Percentiles rank a stretch among this genome's conserved stretches.
These are phyloP conservation scores for Bauhinia variegata DNA, from an alignment of 306 rosid species.

Conservation along the genomic window DNA sequence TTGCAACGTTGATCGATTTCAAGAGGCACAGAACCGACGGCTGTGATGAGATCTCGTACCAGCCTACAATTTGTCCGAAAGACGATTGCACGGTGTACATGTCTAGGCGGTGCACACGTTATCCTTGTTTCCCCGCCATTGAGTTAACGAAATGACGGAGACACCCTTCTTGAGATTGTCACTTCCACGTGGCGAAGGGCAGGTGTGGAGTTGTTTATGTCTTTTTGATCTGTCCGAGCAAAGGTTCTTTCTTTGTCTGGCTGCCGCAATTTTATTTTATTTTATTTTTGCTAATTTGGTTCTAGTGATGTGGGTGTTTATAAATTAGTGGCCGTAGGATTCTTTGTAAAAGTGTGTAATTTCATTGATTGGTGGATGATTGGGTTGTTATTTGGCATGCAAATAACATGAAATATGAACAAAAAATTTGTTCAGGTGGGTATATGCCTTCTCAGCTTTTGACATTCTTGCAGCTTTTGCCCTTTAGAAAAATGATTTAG, in stretches of 20 bases:
- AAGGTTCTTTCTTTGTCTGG: not conserved
- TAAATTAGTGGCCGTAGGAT: conserved; percentile 13
- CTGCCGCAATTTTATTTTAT: not conserved
- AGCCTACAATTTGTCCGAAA: conserved; percentile 82
- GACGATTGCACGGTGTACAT: conserved; percentile 81
- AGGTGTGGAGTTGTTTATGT: too few relatives aligned
- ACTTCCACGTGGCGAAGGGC: not conserved
- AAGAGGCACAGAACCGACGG: conserved; percentile 76
- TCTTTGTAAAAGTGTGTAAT: conserved; percentile 35
- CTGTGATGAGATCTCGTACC: conserved; percentile 76
- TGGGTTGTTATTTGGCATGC: conserved; percentile 45
- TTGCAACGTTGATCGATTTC: conserved; percentile 73
- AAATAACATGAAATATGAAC: conserved; percentile 22
- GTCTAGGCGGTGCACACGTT: conserved; percentile 53
- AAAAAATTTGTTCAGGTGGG: conserved; percentile 13
- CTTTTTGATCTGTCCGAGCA: not conserved
- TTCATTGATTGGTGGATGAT: conserved; percentile 47
- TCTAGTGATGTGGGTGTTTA: conserved; percentile 4
- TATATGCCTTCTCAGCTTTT: not conserved
- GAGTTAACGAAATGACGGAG: conserved; percentile 2
- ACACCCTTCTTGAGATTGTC: not conserved
- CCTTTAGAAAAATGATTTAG: too few relatives aligned
- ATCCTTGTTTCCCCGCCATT: conserved; percentile 36
- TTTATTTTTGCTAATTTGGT: not conserved
- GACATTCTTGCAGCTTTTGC: too few relatives aligned